Evolutionary conservation across 176 grass and related monocot species (phyloP).

Genomic region (Pontederia crassipes): DNA sequence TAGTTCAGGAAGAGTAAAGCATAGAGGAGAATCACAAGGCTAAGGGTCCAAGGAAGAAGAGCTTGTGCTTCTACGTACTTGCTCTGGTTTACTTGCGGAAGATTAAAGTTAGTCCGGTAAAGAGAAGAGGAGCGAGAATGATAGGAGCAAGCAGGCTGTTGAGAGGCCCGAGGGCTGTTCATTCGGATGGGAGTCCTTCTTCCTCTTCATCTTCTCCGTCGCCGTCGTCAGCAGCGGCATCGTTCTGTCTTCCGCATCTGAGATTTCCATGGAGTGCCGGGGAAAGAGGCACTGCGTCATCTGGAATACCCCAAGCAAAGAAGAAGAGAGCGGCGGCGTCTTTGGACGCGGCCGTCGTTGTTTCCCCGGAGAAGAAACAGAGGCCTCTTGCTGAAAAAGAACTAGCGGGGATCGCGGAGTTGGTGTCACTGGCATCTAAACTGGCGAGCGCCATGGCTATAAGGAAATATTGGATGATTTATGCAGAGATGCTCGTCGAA

Average conservation of each 20-base stretch:
- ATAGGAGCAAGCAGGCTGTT: background rate
- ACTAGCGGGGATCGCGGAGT: background rate
- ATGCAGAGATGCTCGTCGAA: conserved; percentile 1
- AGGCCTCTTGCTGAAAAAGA: background rate
- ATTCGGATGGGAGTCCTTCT: background rate
- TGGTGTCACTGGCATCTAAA: background rate
- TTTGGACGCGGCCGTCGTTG: background rate
- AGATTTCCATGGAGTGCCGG: background rate
- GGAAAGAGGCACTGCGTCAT: background rate
- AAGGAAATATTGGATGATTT: background rate
- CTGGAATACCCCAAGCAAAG: background rate
- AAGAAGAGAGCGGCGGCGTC: conserved; percentile 5
- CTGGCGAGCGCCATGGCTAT: background rate
- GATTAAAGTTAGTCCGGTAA: background rate
- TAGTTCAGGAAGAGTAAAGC: no score
- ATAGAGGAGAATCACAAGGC: no score
- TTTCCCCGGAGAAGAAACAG: background rate
- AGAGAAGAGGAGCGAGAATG: background rate
- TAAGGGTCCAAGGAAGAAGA: no score
- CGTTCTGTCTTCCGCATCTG: background rate
- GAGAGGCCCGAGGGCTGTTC: conserved; percentile 7
- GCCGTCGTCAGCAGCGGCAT: background rate
- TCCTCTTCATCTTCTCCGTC: background rate
- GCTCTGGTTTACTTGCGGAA: background rate
- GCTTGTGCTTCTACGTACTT: no score